phyloP scores from a whole-genome alignment of 2,329 filamentous ascomycete genomes.

The Xylaria sp. region DNA sequence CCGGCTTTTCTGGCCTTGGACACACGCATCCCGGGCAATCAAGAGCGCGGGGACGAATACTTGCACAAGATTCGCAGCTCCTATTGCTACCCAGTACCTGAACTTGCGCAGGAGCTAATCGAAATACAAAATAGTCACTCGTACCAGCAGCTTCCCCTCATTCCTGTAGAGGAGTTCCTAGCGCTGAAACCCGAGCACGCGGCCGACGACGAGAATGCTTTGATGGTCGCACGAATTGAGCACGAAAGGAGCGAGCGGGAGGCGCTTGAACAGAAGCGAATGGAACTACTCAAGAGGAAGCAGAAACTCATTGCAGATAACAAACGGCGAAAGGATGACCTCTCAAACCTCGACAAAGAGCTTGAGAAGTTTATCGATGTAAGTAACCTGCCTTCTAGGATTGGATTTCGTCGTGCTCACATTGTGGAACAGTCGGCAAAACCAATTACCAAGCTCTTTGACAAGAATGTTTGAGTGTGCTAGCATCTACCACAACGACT shows the following conservation, averaged over 20 bases:
- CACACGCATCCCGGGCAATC: neutral
- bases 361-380: constrained; percentile 94
- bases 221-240: constrained; percentile 91
- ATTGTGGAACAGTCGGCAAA: constrained; percentile 73
- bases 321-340: constrained; percentile 91
- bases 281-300: constrained; percentile 75
- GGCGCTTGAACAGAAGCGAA: constrained; percentile 83
- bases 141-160: constrained; percentile 85
- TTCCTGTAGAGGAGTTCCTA: constrained; percentile 85
- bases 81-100: constrained; percentile 16
- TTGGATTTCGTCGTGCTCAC: constrained; percentile 40
- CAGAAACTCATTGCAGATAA: constrained; percentile 75
- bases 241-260: constrained; percentile 89
- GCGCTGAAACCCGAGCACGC: constrained; percentile 77
- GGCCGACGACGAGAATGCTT: constrained; percentile 76
- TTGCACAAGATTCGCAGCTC: constrained; percentile 16
- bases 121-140: constrained; percentile 70
- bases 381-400: constrained; percentile 48
- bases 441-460: constrained; percentile 86
- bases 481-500: neutral
- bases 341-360: constrained; percentile 90
- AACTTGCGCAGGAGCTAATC: constrained; percentile 42
- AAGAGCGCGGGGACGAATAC: neutral
- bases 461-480: constrained; percentile 62
- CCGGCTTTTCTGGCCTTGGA: constrained; percentile 11